These are phyloP conservation scores for Scheffersomyces stambukii DNA, from an alignment of 1,139 yeast species.

Conservation along the genomic window DNA sequence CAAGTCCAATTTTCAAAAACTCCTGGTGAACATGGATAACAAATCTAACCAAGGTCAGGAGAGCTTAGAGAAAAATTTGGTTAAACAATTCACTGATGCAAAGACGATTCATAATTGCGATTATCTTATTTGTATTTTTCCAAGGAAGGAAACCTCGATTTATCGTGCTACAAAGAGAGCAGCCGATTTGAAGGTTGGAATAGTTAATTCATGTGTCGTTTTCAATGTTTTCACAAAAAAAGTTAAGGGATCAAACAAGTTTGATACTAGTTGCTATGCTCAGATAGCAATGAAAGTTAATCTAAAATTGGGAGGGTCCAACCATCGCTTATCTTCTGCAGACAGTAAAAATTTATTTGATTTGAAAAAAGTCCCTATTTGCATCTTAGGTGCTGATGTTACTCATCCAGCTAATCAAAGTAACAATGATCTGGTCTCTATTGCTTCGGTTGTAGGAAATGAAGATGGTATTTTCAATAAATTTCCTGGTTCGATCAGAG, in stretches of 20 bases:
- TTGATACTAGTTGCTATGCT: constrained; percentile 10
- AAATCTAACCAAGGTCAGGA: constrained; percentile 3
- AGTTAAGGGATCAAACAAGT: constrained; percentile 3
- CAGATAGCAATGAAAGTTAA: constrained; percentile 12
- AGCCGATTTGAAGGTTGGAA: constrained; percentile 11
- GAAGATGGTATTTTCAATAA: constrained; percentile 12
- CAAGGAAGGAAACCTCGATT: constrained; percentile 8
- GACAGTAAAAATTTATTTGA: constrained; percentile 9
- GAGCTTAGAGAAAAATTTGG: constrained; percentile 6
- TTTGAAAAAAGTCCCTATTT: constrained; percentile 8
- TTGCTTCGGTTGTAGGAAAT: constrained; percentile 13
- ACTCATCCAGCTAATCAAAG: constrained; percentile 10
- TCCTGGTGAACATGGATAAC: constrained; percentile 8
- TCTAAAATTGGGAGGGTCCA: constrained; percentile 12
- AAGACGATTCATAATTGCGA: constrained; percentile 9
- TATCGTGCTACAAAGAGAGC: constrained; percentile 11
- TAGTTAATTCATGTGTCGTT: constrained; percentile 10
- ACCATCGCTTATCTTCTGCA: constrained; percentile 8
- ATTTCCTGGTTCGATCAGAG: constrained; percentile 11
- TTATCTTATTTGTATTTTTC: constrained; percentile 8
- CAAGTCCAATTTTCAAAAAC: constrained; percentile 5
- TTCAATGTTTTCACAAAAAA: constrained; percentile 9
- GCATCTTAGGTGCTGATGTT: constrained; percentile 13
- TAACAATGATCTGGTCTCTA: constrained; percentile 9
- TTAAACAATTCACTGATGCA: constrained; percentile 5